Base-by-base conservation (phyloP, 2,329 filamentous ascomycete genomes). In the Trematosphaeria pertusa region DNA sequence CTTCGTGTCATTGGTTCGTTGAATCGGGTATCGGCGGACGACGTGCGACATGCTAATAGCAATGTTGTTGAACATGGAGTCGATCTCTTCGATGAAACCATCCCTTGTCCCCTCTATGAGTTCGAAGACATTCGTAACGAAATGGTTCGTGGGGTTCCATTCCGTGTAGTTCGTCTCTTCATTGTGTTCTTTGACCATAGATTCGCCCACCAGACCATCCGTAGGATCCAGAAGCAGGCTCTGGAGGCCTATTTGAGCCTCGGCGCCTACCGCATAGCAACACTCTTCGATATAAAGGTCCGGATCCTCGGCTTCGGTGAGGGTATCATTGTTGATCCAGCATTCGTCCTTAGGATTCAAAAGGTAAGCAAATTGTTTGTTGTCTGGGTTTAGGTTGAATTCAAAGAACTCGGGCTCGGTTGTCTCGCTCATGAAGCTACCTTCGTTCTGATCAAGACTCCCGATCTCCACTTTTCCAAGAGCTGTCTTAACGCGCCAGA, bases 51-150 rank as follows among this genome's bases (percentile, higher is more conserved):
- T 42, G 26, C n/a, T 19, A 6, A 34, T 5, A 11, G 38, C 38
- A 32, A 42, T 33, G 26, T 42, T 42, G 12, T 20, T 33, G 38
- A 42, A 42, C 7, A 34, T 6, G 8, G 11, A n/a, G 14, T 34
- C 31, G 6, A 34, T 8, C 7, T 34, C 14, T 14, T 34, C 31
- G 15, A 34, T 7, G 31, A 34, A 34, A 7, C 8, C 14, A 14
- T 34, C 14, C 7, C 7, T n/a, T 15, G 31, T n/a, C 12, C 6
- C 6, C 6, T 7, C 8, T n/a, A 14, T 14, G 14, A 34, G 31
- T 8, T 33, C 15, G 28, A 5, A 42, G n/a, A 32, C 20, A 17
- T 42, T 42, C 12, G 38, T 42, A 11, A 20, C 18, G 28, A 32
- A 42, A 22, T 42, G 38, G 21, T 42, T 32, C 11, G 28, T 32